Conservation (phyloP, 495 filamentous ascomycete genomes). For the Podospora australis region DNA sequence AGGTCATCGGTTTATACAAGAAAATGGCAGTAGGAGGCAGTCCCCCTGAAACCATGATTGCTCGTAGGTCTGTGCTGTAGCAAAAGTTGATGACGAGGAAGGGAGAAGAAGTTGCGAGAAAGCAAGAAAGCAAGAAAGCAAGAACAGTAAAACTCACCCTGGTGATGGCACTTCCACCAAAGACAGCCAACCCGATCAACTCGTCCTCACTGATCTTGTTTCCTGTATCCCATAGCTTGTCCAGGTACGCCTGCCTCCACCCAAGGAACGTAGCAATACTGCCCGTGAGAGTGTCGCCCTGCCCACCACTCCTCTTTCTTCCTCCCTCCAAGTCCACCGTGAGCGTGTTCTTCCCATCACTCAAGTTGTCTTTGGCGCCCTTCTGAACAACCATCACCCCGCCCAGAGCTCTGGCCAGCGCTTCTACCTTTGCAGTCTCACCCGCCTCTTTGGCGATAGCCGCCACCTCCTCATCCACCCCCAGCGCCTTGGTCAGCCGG, state of each 20-base stretch:
- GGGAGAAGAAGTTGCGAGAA: background rate
- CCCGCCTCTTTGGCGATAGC: conserved; percentile 32
- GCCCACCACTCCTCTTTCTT: conserved; percentile 83
- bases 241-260: conserved; percentile 80
- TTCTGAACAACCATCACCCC: conserved; percentile 92
- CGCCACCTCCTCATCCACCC: conserved; percentile 47
- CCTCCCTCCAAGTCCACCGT: conserved; percentile 72
- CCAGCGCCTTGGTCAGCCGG: conserved; percentile 60
- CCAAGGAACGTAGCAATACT: conserved; percentile 80
- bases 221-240: conserved; percentile 69
- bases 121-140: background rate
- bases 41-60: background rate
- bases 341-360: conserved; percentile 68
- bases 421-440: conserved; percentile 57
- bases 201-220: conserved; percentile 53
- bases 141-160: conserved; percentile 41
- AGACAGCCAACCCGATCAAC: conserved; percentile 70
- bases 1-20: background rate
- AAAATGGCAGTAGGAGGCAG: background rate
- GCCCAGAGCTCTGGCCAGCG: conserved; percentile 68
- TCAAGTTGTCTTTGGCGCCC: conserved; percentile 76
- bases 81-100: background rate
- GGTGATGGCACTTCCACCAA: conserved; percentile 79
- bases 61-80: no score
- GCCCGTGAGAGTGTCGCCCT: conserved; percentile 93